phyloP scores from a whole-genome alignment of 345 rosid species.

The Dipteronia sinensis region DNA sequence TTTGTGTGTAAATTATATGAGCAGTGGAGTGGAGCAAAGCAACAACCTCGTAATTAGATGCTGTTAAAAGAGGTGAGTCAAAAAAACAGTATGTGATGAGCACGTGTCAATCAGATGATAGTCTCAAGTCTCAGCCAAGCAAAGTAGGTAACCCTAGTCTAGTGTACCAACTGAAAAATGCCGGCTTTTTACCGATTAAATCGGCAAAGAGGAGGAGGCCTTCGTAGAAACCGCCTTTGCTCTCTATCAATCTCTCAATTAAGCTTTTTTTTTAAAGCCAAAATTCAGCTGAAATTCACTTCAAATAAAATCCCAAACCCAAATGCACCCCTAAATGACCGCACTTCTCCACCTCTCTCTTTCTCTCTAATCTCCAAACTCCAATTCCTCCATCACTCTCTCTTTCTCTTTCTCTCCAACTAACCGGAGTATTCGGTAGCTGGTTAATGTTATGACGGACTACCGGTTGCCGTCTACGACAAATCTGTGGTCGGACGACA shows the following conservation, averaged over 20 bases:
- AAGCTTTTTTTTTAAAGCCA: neutral
- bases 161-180: neutral
- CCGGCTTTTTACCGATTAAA: conserved; percentile 35
- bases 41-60: no score
- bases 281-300: conserved; percentile 40
- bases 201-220: conserved; percentile 19
- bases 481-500: conserved; percentile 90
- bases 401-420: neutral
- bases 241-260: no score
- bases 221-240: conserved; percentile 31
- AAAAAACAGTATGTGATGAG: no score
- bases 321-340: conserved; percentile 28
- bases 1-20: no score
- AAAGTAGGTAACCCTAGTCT: neutral
- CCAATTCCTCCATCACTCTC: neutral
- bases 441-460: conserved; percentile 44
- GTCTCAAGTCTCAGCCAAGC: neutral
- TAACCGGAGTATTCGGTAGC: neutral
- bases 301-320: conserved; percentile 46
- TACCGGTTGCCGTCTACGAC: conserved; percentile 52
- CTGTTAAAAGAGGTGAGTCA: no score
- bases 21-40: no score
- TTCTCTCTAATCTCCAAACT: neutral
- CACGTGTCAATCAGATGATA: neutral
- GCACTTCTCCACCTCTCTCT: neutral